These are phyloP conservation scores for Tricholomella constricta DNA, from an alignment of 768 basidiomycete species.

Conservation along the genomic window DNA sequence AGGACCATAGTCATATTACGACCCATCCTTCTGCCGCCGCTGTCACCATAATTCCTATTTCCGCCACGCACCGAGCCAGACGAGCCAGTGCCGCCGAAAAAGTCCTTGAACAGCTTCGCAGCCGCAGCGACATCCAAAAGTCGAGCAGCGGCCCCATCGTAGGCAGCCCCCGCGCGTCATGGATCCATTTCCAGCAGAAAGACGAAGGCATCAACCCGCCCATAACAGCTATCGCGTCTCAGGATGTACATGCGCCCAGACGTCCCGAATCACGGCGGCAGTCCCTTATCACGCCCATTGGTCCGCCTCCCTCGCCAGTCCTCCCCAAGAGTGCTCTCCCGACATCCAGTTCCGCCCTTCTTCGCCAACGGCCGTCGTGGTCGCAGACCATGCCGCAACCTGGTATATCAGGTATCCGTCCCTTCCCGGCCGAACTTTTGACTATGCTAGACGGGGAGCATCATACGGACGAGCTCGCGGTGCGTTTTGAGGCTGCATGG, in stretches of 20 bases:
- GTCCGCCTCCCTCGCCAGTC: constrained; percentile 56
- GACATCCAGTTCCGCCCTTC: constrained; percentile 5
- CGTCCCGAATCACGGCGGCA: constrained; percentile 40
- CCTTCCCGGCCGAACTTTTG: constrained; percentile 60
- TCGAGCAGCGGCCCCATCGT: constrained; percentile 25
- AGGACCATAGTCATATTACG: constrained; percentile 10
- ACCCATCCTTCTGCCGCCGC: constrained; percentile 19
- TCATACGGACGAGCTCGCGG: constrained; percentile 88
- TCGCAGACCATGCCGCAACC: constrained; percentile 24
- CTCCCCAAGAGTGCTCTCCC: constrained; percentile 41
- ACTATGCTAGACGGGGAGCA: constrained; percentile 83
- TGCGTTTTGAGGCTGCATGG: constrained; percentile 84
- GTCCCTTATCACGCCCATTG: constrained; percentile 42
- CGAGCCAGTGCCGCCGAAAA: constrained; percentile 69
- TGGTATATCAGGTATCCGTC: constrained; percentile 8
- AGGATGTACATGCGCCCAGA: constrained; percentile 18
- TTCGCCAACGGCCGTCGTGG: constrained; percentile 16
- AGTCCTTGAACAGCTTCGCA: constrained; percentile 65
- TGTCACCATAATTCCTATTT: constrained; percentile 22
- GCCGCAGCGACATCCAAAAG: constrained; percentile 51
- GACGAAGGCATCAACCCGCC: constrained; percentile 23
- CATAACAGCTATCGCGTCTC: constrained; percentile 13
- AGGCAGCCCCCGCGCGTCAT: constrained; percentile 45
- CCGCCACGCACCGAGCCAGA: constrained; percentile 44
- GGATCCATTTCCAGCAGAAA: constrained; percentile 44